Percentiles rank a stretch among this genome's conserved stretches.
These are phyloP conservation scores for Mortierella sp. DNA, from an alignment of 371 early-diverging fungal species.

Conservation along the genomic window DNA sequence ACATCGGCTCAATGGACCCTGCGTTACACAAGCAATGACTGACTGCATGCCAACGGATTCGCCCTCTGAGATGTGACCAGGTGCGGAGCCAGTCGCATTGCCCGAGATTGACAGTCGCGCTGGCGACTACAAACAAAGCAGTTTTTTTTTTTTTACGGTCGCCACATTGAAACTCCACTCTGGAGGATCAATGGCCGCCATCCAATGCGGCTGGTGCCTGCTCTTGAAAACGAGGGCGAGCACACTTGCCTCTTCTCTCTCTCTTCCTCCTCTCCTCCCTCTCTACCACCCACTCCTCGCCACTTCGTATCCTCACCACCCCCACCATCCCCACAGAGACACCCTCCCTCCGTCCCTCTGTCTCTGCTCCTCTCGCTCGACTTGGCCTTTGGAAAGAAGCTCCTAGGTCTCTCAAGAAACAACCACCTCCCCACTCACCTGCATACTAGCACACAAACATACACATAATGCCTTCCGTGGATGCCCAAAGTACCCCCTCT, in stretches of 20 bases:
- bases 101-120: too few species aligned
- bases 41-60: too few species aligned
- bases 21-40: too few species aligned
- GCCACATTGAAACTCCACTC: too few species aligned
- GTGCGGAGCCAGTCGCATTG: too few species aligned
- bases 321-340: slow-evolving; percentile 11
- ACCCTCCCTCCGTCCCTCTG: background rate
- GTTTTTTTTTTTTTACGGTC: too few species aligned
- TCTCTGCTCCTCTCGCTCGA: slow-evolving; percentile 7
- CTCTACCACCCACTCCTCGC: slow-evolving; percentile 1
- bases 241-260: slow-evolving; percentile 1
- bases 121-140: too few species aligned
- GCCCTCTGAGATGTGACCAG: too few species aligned
- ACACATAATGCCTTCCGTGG: slow-evolving; percentile 45
- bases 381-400: background rate
- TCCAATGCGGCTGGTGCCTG: background rate
- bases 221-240: background rate
- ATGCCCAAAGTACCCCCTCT: slow-evolving; percentile 24
- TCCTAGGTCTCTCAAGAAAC: background rate
- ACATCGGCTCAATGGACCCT: too few species aligned
- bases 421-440: slow-evolving; percentile 11
- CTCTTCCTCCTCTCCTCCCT: slow-evolving; percentile 9
- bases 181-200: too few species aligned
- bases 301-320: background rate
- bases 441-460: background rate